These are phyloP conservation scores for Candida oleophila DNA, from an alignment of 805 yeast species.

Conservation along the genomic window DNA sequence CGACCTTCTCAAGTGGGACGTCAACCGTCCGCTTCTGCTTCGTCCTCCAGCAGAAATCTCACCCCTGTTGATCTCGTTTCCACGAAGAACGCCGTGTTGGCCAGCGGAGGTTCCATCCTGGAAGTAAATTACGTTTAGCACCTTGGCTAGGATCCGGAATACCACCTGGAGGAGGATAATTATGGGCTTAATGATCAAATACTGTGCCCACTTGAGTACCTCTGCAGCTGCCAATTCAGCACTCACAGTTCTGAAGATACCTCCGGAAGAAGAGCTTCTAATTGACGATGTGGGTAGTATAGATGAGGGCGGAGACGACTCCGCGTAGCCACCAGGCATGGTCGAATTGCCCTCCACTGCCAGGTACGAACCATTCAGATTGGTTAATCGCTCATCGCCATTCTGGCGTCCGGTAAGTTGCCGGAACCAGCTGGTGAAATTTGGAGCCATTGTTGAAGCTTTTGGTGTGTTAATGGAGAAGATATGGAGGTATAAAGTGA, in stretches of 20 bases:
- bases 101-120: not conserved
- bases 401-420: not conserved
- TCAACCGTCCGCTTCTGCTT: not conserved
- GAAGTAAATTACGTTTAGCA: constrained; percentile 24
- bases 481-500: not conserved
- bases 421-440: not conserved
- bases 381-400: not conserved
- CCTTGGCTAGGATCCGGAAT: constrained; percentile 22
- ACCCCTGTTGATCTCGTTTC: constrained; percentile 10
- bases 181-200: constrained; percentile 24
- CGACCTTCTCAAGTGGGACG: not conserved
- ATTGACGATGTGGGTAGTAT: not conserved
- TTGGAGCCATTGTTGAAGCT: not conserved
- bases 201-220: constrained; percentile 9
- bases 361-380: not conserved
- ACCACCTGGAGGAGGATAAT: constrained; percentile 20
- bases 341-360: not conserved
- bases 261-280: not conserved
- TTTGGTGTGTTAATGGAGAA: too few species aligned
- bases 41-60: constrained; percentile 1
- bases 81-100: not conserved
- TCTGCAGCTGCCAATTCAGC: constrained; percentile 2
- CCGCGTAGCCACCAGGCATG: not conserved
- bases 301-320: not conserved
- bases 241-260: not conserved